Evolutionary conservation across 2,329 filamentous ascomycete species (phyloP).

Genomic region (Ceratocystis lukuohia): DNA sequence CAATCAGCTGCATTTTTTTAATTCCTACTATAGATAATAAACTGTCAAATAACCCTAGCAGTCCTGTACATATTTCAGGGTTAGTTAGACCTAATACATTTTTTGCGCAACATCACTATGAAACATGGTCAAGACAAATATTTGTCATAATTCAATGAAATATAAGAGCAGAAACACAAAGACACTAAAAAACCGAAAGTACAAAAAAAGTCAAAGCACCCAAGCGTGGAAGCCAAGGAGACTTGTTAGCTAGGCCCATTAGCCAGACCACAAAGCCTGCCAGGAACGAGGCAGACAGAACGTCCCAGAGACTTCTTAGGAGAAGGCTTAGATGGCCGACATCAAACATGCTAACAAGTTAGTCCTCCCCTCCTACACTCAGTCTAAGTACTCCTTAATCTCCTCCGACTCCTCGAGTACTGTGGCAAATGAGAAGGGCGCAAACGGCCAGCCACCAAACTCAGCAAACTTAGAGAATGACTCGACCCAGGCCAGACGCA

Average conservation of each 20-base stretch:
- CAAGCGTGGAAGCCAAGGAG: not conserved
- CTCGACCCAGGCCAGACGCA: constrained; percentile 91
- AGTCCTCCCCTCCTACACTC: constrained; percentile 13
- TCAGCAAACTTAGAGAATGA: constrained; percentile 97
- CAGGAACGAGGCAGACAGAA: too few species aligned
- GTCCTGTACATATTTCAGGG: not conserved
- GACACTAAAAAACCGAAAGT: constrained; percentile 8
- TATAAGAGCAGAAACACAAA: constrained; percentile 4
- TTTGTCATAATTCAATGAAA: constrained; percentile 4
- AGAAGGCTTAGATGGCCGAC: not conserved
- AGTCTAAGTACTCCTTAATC: constrained; percentile 42
- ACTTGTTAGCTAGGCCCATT: not conserved
- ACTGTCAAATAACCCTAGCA: too few species aligned
- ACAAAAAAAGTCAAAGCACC: constrained; percentile 15
- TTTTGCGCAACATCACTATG: not conserved
- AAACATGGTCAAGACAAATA: not conserved
- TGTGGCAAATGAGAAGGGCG: constrained; percentile 75
- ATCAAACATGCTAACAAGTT: not conserved
- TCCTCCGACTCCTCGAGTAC: constrained; percentile 71
- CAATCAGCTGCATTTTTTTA: too few species aligned
- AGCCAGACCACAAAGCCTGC: too few species aligned
- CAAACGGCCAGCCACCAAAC: constrained; percentile 74
- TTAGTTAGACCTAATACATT: not conserved
- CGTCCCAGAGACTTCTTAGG: too few species aligned
- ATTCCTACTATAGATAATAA: too few species aligned